These are phyloP conservation scores for Ascochyta rabiei DNA, from an alignment of 2,329 filamentous ascomycete genomes.

Conservation along the genomic window DNA sequence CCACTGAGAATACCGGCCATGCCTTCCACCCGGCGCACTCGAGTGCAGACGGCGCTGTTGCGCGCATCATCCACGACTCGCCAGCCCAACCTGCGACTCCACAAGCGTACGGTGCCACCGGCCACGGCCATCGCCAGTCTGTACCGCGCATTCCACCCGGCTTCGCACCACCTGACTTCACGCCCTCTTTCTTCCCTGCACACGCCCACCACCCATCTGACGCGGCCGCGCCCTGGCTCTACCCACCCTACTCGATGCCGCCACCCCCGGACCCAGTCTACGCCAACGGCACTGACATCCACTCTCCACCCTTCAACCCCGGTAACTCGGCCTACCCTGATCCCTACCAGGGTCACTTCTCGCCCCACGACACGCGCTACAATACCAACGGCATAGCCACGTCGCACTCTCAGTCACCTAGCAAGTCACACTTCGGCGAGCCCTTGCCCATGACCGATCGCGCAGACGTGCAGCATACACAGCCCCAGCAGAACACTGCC, in stretches of 20 bases:
- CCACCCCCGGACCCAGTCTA: constrained; percentile 34
- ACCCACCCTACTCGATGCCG: constrained; percentile 36
- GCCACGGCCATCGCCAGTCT: constrained; percentile 25
- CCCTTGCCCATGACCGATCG: constrained; percentile 26
- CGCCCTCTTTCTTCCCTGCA: constrained; percentile 39
- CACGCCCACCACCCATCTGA: constrained; percentile 47
- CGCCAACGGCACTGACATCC: constrained; percentile 32
- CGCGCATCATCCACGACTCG: constrained; percentile 47
- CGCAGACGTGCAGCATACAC: constrained; percentile 26
- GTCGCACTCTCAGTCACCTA: constrained; percentile 44
- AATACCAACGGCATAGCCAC: constrained; percentile 34
- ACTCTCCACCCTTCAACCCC: constrained; percentile 24
- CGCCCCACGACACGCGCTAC: constrained; percentile 23
- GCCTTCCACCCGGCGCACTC: constrained; percentile 32
- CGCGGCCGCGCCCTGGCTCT: constrained; percentile 38
- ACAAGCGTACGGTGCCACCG: constrained; percentile 24
- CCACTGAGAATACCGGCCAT: constrained; percentile 23
- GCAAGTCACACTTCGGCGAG: constrained; percentile 37
- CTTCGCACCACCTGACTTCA: constrained; percentile 38
- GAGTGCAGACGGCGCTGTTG: constrained; percentile 46
- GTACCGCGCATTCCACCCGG: constrained; percentile 41
- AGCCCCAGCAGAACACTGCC: constrained; percentile 27
- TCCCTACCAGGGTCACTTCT: constrained; percentile 27
- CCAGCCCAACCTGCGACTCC: constrained; percentile 43
- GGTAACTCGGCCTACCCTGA: constrained; percentile 27